Percentiles rank a stretch among this genome's conserved stretches.
Conservation (phyloP, 2,329 filamentous ascomycete species). For the Boeremia lycopersici region DNA sequence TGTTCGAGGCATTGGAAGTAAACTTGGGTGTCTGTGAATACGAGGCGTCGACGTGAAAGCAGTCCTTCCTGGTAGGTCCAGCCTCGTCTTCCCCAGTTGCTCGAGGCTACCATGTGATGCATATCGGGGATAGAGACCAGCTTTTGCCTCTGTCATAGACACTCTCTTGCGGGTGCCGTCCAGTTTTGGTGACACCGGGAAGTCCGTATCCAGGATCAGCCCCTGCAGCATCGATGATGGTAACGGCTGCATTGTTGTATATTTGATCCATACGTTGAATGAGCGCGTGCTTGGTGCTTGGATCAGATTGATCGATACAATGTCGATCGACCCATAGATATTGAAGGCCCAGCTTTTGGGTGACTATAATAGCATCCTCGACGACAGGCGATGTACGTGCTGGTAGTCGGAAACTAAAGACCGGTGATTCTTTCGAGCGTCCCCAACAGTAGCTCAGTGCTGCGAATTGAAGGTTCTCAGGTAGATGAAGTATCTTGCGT, state of each 20-base stretch:
- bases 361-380: slow-evolving; percentile 15
- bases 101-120: slow-evolving; percentile 17
- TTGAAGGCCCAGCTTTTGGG: slow-evolving; percentile 1
- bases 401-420: neutral
- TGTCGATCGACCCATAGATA: slow-evolving; percentile 15
- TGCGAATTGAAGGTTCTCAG: neutral
- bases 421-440: neutral
- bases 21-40: slow-evolving; percentile 42
- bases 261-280: slow-evolving; percentile 14
- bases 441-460: slow-evolving; percentile 16
- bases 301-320: slow-evolving; percentile 6
- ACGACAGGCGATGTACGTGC: slow-evolving; percentile 2
- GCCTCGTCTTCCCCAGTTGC: slow-evolving; percentile 45
- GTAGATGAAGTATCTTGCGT: neutral
- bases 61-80: slow-evolving; percentile 52
- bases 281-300: neutral
- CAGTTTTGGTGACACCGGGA: neutral
- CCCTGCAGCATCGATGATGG: slow-evolving; percentile 12
- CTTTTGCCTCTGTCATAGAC: neutral
- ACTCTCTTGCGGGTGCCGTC: neutral
- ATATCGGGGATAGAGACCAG: neutral
- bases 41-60: slow-evolving; percentile 44
- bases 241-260: slow-evolving; percentile 5
- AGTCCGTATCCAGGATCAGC: neutral
- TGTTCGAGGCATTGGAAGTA: slow-evolving; percentile 39